Conservation (phyloP, 306 rosid species). For the Ziziphus jujuba region DNA sequence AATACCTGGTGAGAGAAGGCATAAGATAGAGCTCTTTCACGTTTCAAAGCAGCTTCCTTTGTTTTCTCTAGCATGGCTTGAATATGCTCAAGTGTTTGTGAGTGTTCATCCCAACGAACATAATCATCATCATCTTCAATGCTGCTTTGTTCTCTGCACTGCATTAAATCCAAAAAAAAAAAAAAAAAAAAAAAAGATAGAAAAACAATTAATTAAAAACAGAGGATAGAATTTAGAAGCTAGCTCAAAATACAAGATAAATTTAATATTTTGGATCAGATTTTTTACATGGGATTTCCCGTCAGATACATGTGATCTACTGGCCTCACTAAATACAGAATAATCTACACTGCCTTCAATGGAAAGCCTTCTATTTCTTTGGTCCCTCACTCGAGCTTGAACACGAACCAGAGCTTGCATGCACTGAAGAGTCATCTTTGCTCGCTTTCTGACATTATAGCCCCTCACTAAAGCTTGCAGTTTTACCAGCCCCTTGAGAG, state of each 20-base stretch:
- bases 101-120: slow-evolving; percentile 34
- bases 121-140: slow-evolving; percentile 32
- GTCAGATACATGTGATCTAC: slow-evolving; percentile 21
- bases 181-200: not conserved
- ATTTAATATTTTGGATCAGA: too few species aligned
- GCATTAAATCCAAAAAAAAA: not conserved
- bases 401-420: slow-evolving; percentile 58
- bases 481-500: slow-evolving; percentile 56
- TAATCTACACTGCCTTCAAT: slow-evolving; percentile 27
- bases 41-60: slow-evolving; percentile 34
- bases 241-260: not conserved
- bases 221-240: not conserved
- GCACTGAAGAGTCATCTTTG: slow-evolving; percentile 50
- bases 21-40: slow-evolving; percentile 41
- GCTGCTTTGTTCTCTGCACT: slow-evolving; percentile 44
- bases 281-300: slow-evolving; percentile 35
- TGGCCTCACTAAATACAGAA: slow-evolving; percentile 30
- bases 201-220: not conserved
- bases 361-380: slow-evolving; percentile 38
- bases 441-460: slow-evolving; percentile 47
- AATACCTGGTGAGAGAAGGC: slow-evolving; percentile 51
- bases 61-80: slow-evolving; percentile 35
- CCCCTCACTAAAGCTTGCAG: slow-evolving; percentile 65
- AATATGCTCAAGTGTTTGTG: slow-evolving; percentile 28
- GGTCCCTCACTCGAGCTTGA: slow-evolving; percentile 42